These are phyloP conservation scores for Metschnikowia reukaufii DNA, from an alignment of 805 yeast genomes.

Conservation along the genomic window DNA sequence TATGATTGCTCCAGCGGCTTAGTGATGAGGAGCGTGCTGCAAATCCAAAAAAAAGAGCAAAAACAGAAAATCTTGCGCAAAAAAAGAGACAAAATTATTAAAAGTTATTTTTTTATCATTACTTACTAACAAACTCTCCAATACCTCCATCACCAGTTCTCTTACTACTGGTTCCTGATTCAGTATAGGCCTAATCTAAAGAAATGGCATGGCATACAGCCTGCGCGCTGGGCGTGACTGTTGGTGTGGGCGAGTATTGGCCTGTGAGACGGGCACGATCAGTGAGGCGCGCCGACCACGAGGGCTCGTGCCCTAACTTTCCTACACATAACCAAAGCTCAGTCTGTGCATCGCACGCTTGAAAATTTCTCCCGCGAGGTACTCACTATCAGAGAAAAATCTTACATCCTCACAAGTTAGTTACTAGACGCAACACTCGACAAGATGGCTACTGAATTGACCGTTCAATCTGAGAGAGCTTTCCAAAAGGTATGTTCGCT, in stretches of 20 bases:
- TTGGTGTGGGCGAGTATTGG: background rate
- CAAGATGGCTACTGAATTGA: slow-evolving; percentile 98
- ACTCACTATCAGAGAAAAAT: slow-evolving; percentile 16
- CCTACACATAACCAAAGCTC: slow-evolving; percentile 8
- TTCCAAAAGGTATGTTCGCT: slow-evolving; percentile 91
- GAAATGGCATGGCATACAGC: too few relatives aligned
- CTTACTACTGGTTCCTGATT: too few relatives aligned
- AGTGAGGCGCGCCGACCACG: background rate
- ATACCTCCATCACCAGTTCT: too few relatives aligned
- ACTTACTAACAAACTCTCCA: too few relatives aligned
- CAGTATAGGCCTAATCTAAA: too few relatives aligned
- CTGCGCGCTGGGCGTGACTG: background rate
- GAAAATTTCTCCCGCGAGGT: slow-evolving; percentile 24
- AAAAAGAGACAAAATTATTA: too few relatives aligned
- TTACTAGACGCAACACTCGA: slow-evolving; percentile 20
- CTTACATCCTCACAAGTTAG: slow-evolving; percentile 16
- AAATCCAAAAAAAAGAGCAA: too few relatives aligned
- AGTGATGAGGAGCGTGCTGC: too few relatives aligned
- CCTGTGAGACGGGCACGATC: too few relatives aligned
- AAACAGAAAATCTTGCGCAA: too few relatives aligned
- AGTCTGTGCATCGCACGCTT: slow-evolving; percentile 20
- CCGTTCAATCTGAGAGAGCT: slow-evolving; percentile 99
- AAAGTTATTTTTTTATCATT: too few relatives aligned
- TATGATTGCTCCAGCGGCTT: too few relatives aligned
- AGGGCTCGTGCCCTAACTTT: slow-evolving; percentile 21